Evolutionary conservation across 106 monocot genomes (phyloP).

Genomic region (Agapanthus africanus): DNA sequence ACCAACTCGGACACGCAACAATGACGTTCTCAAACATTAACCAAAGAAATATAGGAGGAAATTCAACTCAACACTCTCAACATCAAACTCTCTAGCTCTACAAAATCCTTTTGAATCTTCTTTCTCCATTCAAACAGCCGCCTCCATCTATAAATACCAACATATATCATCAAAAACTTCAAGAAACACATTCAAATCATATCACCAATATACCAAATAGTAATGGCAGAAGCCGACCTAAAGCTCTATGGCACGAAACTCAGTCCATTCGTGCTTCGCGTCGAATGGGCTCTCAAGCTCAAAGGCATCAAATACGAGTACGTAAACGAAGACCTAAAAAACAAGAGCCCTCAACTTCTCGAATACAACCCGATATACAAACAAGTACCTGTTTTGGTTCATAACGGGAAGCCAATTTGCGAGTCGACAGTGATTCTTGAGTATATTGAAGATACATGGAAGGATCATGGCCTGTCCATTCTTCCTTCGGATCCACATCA

Average conservation of each 20-base stretch:
- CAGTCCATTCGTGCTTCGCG: constrained; percentile 16
- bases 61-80: background rate
- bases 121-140: background rate
- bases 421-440: constrained; percentile 15
- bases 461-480: background rate
- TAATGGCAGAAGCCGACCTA: constrained; percentile 9
- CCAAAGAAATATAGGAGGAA: too few relatives aligned
- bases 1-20: background rate
- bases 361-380: constrained; percentile 23
- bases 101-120: background rate
- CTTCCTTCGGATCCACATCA: constrained; percentile 8
- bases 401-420: constrained; percentile 9
- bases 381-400: constrained; percentile 25
- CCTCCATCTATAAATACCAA: background rate
- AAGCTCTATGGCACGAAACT: constrained; percentile 16
- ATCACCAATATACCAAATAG: too few relatives aligned
- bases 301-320: constrained; percentile 23
- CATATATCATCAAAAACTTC: too few relatives aligned
- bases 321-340: constrained; percentile 15
- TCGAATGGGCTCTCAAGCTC: constrained; percentile 27
- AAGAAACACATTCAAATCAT: too few relatives aligned
- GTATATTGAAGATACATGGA: constrained; percentile 23
- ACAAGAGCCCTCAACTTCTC: constrained; percentile 26
- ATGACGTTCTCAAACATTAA: background rate
- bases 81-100: too few relatives aligned